phyloP scores from a whole-genome alignment of 2,329 filamentous ascomycete species.

The Mycosphaerelloides madeirae region DNA sequence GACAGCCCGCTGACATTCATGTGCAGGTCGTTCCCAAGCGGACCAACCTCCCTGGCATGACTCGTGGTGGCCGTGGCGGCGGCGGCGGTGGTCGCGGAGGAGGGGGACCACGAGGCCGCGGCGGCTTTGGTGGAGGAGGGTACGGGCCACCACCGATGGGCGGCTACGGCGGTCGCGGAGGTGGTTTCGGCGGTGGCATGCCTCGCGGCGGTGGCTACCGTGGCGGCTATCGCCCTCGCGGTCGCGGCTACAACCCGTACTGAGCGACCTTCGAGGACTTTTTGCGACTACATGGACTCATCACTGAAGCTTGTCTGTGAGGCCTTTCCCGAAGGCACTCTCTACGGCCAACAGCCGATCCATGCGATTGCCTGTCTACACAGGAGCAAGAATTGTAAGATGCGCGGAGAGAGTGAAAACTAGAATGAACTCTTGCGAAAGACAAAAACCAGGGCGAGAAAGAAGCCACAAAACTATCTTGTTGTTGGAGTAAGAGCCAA shows the following conservation, averaged over 20 bases:
- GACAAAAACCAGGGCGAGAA: conserved; percentile 12
- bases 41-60: conserved; percentile 94
- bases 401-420: background rate
- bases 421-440: background rate
- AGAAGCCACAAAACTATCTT: conserved; percentile 26
- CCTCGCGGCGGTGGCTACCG: conserved; percentile 39
- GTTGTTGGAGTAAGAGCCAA: conserved; percentile 19
- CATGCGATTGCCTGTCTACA: too few species aligned
- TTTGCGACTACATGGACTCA: too few species aligned
- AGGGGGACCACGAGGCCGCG: conserved; percentile 50
- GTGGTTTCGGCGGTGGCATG: conserved; percentile 8
- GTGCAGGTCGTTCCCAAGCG: conserved; percentile 78
- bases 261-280: conserved; percentile 16
- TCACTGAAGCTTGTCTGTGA: too few species aligned
- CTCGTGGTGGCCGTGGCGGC: conserved; percentile 68
- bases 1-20: conserved; percentile 4
- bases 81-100: conserved; percentile 42
- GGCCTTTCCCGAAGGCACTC: too few species aligned
- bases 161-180: conserved; percentile 39
- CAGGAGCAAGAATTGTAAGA: too few species aligned
- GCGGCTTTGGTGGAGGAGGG: conserved; percentile 39
- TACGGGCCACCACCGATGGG: conserved; percentile 20
- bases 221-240: conserved; percentile 33
- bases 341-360: too few species aligned
- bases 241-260: conserved; percentile 36